Evolutionary conservation across 1,139 yeast genomes (phyloP).

Genomic region (Blastobotrys malaysiensis): DNA sequence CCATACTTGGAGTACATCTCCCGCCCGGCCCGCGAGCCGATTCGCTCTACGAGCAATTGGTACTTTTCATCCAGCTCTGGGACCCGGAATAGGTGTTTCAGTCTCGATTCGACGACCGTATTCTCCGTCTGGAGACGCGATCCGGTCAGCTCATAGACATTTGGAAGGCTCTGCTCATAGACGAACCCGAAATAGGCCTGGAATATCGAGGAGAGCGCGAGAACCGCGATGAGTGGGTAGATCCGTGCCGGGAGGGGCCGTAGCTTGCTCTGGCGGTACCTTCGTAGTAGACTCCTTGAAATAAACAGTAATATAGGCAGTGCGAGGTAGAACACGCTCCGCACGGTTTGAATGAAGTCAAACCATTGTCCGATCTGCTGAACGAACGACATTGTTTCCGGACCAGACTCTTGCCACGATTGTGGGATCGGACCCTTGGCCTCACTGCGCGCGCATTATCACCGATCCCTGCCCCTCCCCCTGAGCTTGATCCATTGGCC

Average conservation of each 20-base stretch:
- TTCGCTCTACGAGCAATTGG: conserved; percentile 18
- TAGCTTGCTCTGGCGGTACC: not conserved
- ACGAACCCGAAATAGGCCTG: conserved; percentile 1
- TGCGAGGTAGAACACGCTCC: not conserved
- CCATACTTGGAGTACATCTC: conserved; percentile 25
- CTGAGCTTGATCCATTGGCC: too few relatives aligned
- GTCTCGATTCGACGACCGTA: conserved; percentile 19
- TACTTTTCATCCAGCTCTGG: conserved; percentile 10
- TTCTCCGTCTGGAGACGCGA: conserved; percentile 23
- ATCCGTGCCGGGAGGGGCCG: not conserved
- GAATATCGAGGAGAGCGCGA: not conserved
- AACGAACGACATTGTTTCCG: not conserved
- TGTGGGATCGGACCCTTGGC: not conserved
- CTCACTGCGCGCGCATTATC: not conserved
- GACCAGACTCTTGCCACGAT: not conserved
- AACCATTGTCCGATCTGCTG: not conserved
- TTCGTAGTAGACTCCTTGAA: not conserved
- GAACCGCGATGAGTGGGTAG: not conserved
- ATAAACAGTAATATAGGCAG: not conserved
- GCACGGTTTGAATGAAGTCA: not conserved
- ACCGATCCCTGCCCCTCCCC: not conserved
- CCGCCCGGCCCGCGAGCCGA: conserved; percentile 20
- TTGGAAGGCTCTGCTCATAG: conserved; percentile 3
- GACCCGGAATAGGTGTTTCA: conserved; percentile 11
- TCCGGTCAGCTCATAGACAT: conserved; percentile 18